These are phyloP conservation scores for Exophiala aquamarina DNA, from an alignment of 2,329 filamentous ascomycete genomes.

Conservation along the genomic window DNA sequence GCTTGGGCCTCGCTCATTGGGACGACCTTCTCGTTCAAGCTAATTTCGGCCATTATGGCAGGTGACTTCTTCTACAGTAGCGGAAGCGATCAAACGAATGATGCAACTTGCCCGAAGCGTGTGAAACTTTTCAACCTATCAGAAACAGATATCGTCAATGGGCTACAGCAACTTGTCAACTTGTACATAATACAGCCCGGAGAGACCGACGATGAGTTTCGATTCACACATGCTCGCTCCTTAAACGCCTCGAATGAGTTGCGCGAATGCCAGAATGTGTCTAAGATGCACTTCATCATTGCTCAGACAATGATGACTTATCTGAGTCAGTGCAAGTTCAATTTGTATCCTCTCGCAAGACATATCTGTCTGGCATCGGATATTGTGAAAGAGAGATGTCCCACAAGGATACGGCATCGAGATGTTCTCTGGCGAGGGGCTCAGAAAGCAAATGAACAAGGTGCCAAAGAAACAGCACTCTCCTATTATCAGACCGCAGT, in stretches of 20 bases:
- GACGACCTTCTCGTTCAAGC: conserved; percentile 76
- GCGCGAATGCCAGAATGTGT: conserved; percentile 63
- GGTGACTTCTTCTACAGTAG: conserved; percentile 66
- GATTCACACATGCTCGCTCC: conserved; percentile 86
- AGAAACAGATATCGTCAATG: conserved; percentile 69
- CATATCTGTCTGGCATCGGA: conserved; percentile 78
- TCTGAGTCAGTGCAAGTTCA: conserved; percentile 58
- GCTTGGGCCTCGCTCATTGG: conserved; percentile 85
- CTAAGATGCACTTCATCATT: conserved; percentile 89
- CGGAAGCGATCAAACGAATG: conserved; percentile 34
- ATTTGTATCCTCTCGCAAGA: conserved; percentile 71
- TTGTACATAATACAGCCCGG: conserved; percentile 78
- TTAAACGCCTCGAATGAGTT: conserved; percentile 71
- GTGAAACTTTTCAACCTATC: conserved; percentile 57
- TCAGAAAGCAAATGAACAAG: conserved; percentile 74
- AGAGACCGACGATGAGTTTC: conserved; percentile 82
- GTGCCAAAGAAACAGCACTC: conserved; percentile 76
- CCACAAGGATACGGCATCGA: conserved; percentile 65
- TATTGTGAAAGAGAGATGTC: conserved; percentile 68
- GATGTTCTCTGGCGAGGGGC: conserved; percentile 78
- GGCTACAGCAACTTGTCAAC: conserved; percentile 78
- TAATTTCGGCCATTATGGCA: conserved; percentile 74
- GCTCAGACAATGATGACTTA: conserved; percentile 78
- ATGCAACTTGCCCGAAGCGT: conserved; percentile 39
- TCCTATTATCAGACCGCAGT: conserved; percentile 80